Evolutionary conservation across 2,329 filamentous ascomycete genomes (phyloP).

Genomic region (Westerdykella sp.): DNA sequence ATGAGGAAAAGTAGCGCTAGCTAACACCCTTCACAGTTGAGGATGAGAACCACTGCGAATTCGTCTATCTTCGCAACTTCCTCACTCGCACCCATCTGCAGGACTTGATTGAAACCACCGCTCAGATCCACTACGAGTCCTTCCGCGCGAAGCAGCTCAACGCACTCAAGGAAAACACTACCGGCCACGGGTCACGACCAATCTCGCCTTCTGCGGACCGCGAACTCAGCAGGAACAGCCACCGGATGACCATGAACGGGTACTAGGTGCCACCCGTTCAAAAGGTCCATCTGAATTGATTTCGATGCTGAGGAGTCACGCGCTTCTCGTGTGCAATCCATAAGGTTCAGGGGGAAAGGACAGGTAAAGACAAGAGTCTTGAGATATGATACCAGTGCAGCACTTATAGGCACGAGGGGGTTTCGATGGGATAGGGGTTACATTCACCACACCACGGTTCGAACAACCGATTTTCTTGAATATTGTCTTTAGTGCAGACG

Average conservation of each 20-base stretch:
- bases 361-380: constrained; percentile 7
- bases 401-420: constrained; percentile 18
- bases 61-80: constrained; percentile 97
- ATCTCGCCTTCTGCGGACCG: constrained; percentile 93
- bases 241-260: constrained; percentile 98
- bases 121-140: constrained; percentile 99
- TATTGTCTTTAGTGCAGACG: constrained; percentile 33
- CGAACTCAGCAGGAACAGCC: constrained; percentile 92
- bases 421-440: constrained; percentile 7
- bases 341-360: background rate
- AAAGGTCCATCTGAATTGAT: background rate
- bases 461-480: constrained; percentile 25
- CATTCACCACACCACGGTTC: constrained; percentile 19
- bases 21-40: constrained; percentile 55
- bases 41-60: constrained; percentile 99
- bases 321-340: background rate
- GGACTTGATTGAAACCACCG: constrained; percentile 98
- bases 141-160: constrained; percentile 99
- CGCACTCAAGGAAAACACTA: constrained; percentile 96
- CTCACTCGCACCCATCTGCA: constrained; percentile 96
- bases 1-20: background rate
- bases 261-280: constrained; percentile 57
- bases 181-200: constrained; percentile 72
- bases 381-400: constrained; percentile 37
- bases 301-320: background rate